Base-by-base conservation (phyloP, 768 basidiomycete species). In the Naganishia kalamii region DNA sequence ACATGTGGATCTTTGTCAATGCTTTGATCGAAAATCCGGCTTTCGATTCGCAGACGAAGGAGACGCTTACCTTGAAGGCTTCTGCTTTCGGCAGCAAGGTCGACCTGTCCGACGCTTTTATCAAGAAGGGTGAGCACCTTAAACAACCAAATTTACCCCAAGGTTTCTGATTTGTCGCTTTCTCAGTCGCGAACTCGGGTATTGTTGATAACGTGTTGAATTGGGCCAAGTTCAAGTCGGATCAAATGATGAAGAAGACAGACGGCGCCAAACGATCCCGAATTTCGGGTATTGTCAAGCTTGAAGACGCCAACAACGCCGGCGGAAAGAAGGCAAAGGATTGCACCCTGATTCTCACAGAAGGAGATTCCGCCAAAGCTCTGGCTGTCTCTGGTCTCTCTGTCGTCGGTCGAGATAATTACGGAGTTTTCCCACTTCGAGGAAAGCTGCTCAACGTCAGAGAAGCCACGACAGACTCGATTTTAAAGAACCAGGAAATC, bases 41-140 rank as follows among this genome's bases (percentile, higher is more conserved):
- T 0, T 99, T 99, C 79, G 94, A 99, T 83, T 92, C 90, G 83
- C 96, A 99, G 79, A 97, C 96, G 40, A 99, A 99, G 81, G 96
- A 99, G 77, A 88, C 87, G 4, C 80, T 99, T 70, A 98, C 93
- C 0, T 80, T 97, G 48, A 86, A 87, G 3, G 80, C 87, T 21
- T 86, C 85, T 32, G 94, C 94, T 78, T 99, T 98, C 74, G 81
- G 79, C 0, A 88, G 88, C 47, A 94, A 88, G 77, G 90, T 92
- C 2, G 79, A 78, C 1, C 73, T 97, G 13, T 85, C 88, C 1
- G 94, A 98, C 60, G 92, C 96, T 0, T 98, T 97, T 75, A 84
- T 94, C 82, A 98, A 97, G 82, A 97, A 92, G 81, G 87, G 93
- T 92, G 66, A 43, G 82, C 47, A n/a, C 65, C 51, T 6, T 15